Evolutionary conservation across 2,329 filamentous ascomycete species (phyloP).

Genomic region (Botrytis pseudocinerea): DNA sequence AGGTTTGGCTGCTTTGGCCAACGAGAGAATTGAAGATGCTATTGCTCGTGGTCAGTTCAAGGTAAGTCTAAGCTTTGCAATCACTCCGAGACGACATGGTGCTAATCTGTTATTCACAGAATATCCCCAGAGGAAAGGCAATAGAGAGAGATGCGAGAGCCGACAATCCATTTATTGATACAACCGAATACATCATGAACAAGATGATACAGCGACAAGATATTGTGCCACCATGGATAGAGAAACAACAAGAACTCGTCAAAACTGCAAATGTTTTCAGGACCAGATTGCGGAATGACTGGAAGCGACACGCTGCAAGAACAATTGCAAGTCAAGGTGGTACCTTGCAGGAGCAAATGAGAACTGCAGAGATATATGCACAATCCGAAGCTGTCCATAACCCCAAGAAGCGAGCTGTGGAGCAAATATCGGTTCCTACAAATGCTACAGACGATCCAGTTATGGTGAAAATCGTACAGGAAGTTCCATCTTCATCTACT

Average conservation of each 20-base stretch:
- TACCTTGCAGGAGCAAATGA: slow-evolving; percentile 70
- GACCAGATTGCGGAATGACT: slow-evolving; percentile 72
- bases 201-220: slow-evolving; percentile 97
- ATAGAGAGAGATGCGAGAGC: slow-evolving; percentile 81
- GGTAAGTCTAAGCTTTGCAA: slow-evolving; percentile 27
- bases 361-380: slow-evolving; percentile 70
- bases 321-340: slow-evolving; percentile 78
- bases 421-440: slow-evolving; percentile 50
- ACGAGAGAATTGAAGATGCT: slow-evolving; percentile 90
- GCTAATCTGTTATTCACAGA: slow-evolving; percentile 44
- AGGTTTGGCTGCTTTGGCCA: slow-evolving; percentile 80
- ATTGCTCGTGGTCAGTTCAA: slow-evolving; percentile 89
- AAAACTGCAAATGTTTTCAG: slow-evolving; percentile 71
- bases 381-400: slow-evolving; percentile 69
- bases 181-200: slow-evolving; percentile 97
- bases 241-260: slow-evolving; percentile 91
- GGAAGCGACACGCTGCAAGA: slow-evolving; percentile 78
- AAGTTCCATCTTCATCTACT: slow-evolving; percentile 33
- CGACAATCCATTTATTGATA: slow-evolving; percentile 88
- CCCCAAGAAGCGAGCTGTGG: slow-evolving; percentile 51
- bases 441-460: slow-evolving; percentile 51
- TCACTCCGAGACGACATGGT: neutral
- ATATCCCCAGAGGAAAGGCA: slow-evolving; percentile 77
- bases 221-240: slow-evolving; percentile 95
- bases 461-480: slow-evolving; percentile 49